phyloP scores from a whole-genome alignment of 108 stramenopile genomes.

The Skeletonema grethae region DNA sequence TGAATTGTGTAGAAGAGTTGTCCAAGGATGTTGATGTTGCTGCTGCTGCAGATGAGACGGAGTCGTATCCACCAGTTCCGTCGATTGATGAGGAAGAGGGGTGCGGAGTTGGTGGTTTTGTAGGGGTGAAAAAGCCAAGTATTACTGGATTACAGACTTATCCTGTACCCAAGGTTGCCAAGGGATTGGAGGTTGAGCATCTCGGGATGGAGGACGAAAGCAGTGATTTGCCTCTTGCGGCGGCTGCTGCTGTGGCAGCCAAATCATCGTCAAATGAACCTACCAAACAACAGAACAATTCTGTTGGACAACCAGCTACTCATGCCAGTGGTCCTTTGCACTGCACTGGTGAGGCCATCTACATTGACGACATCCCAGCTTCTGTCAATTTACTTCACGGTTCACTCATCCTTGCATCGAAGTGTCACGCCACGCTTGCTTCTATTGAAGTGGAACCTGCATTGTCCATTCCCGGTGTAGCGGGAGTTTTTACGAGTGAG shows the following conservation, averaged over 20 bases:
- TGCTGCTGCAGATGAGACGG: conserved; percentile 8
- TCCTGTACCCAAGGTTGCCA: conserved; percentile 69
- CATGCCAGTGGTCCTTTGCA: conserved; percentile 89
- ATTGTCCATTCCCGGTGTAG: conserved; percentile 76
- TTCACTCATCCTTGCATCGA: conserved; percentile 72
- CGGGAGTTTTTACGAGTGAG: conserved; percentile 66
- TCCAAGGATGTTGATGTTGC: conserved; percentile 64
- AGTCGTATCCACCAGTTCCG: conserved; percentile 48
- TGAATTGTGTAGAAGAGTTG: conserved; percentile 62
- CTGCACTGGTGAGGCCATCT: conserved; percentile 91
- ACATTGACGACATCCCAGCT: conserved; percentile 90
- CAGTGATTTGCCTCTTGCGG: conserved; percentile 17
- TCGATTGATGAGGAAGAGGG: conserved; percentile 50
- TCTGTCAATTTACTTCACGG: conserved; percentile 82
- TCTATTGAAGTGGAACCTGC: conserved; percentile 69
- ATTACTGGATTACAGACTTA: conserved; percentile 80
- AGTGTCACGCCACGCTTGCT: conserved; percentile 69
- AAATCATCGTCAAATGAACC: not conserved
- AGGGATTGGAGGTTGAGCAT: conserved; percentile 67
- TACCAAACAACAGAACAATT: conserved; percentile 8
- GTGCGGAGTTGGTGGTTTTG: conserved; percentile 65
- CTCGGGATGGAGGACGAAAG: conserved; percentile 16
- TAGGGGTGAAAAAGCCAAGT: conserved; percentile 79
- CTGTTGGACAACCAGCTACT: conserved; percentile 72
- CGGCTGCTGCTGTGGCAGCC: conserved; percentile 17